Evolutionary conservation across 345 rosid genomes (phyloP).

Genomic region (Leavenworthia alabamica): DNA sequence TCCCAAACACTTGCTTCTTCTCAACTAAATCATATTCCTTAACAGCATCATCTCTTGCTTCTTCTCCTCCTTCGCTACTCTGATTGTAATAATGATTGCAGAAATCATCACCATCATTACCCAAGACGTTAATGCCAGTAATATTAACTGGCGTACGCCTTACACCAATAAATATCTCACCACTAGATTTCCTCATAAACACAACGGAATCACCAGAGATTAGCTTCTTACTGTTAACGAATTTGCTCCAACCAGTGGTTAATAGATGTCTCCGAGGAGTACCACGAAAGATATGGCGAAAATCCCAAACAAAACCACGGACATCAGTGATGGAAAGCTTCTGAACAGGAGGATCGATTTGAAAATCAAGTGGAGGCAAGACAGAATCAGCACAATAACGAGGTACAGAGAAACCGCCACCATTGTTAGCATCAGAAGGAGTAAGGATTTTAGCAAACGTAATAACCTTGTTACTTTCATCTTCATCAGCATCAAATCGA

Average conservation of each 20-base stretch:
- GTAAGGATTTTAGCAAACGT: conserved; percentile 71
- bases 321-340: conserved; percentile 58
- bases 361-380: conserved; percentile 69
- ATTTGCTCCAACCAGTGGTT: conserved; percentile 96
- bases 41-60: too few relatives aligned
- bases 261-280: conserved; percentile 84
- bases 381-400: conserved; percentile 84
- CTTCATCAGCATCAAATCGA: conserved; percentile 8
- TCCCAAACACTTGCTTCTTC: conserved; percentile 25
- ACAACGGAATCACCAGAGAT: conserved; percentile 88
- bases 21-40: conserved; percentile 15
- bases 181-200: conserved; percentile 56
- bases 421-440: conserved; percentile 90
- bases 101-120: conserved; percentile 27
- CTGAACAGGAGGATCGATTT: conserved; percentile 83
- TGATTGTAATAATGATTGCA: conserved; percentile 39
- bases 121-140: not conserved
- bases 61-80: too few relatives aligned
- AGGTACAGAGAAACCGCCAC: conserved; percentile 96
- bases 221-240: conserved; percentile 75
- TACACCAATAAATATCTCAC: conserved; percentile 63
- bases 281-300: conserved; percentile 81
- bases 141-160: conserved; percentile 42
- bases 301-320: conserved; percentile 69
- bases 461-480: conserved; percentile 31